Evolutionary conservation across 768 basidiomycete species (phyloP), one percentile per base, ranked within the genome.

Genomic region (Boletus edulis): DNA sequence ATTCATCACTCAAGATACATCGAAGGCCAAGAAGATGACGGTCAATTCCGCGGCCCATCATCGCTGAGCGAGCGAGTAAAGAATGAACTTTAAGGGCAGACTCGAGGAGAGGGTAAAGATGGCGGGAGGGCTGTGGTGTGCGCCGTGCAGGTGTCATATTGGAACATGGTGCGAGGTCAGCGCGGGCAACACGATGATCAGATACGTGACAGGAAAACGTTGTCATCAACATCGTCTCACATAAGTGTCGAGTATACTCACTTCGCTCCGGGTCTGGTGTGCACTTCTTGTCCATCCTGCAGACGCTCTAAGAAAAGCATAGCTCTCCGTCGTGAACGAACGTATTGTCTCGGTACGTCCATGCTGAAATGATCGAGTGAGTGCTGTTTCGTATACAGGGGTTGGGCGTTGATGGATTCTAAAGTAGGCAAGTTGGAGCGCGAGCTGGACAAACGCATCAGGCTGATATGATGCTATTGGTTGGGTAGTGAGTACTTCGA

Each of bases 341-440:
- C 94, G 83, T 49, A 98, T 84, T 1, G 91, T 94, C 67, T 98
- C 95, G 2, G 94, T 97, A 17, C 95, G 82, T 15, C 93, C 95
- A 58, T 86, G 84, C 56, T 86, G 76, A 74, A 95, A 95, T 69
- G 89, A 80, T 24, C 93, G 82, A 2, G 95, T 96, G 32, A 95
- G 79, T 0, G 87, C 91, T 0, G 94, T 97, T 72, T 98, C 95
- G 68, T 98, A 97, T 8, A 91, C 93, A 2, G 95, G 91, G 4
- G 91, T 91, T 62, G 91, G 87, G 54, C 77, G 73, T 12, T 83
- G 84, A 44, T 85, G 88, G 20, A 85, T 83, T 67, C 81, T 82
- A 74, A 89, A 91, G 86, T 89, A 97, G 4, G 94, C 94, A 11
- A 97, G 80, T 67, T 98, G 95, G 18, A 97, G 77, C 0, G 85